Evolutionary conservation across 208 protist species (phyloP).

Genomic region (Novymonas esmeraldas): DNA sequence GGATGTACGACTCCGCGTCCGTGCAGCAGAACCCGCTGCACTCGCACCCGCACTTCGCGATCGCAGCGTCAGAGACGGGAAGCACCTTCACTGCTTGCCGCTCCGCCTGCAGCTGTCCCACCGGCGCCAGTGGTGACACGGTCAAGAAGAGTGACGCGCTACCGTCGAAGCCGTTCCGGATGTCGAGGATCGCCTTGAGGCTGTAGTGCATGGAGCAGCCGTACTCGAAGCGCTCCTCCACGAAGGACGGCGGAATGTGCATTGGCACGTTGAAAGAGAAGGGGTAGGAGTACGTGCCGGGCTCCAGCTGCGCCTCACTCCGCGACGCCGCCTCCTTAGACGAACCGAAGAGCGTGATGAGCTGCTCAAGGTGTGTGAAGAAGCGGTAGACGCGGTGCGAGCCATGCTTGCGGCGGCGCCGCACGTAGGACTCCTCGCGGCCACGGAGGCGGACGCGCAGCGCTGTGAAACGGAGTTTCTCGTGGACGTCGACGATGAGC

Average conservation of each 20-base stretch:
- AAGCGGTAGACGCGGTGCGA: not conserved
- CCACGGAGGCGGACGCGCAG: too few species aligned
- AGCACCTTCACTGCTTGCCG: not conserved
- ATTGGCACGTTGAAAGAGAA: not conserved
- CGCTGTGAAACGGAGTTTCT: too few species aligned
- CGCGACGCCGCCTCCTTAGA: not conserved
- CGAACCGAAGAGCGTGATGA: not conserved
- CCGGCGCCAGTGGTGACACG: not conserved
- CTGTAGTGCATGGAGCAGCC: slow-evolving; percentile 7
- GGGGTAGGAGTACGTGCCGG: slow-evolving; percentile 16
- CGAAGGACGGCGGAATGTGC: slow-evolving; percentile 2
- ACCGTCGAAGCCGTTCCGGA: slow-evolving; percentile 7
- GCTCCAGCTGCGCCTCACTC: slow-evolving; percentile 6
- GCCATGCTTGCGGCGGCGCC: not conserved
- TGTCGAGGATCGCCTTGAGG: slow-evolving; percentile 10
- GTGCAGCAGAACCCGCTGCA: slow-evolving; percentile 4
- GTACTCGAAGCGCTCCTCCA: not conserved
- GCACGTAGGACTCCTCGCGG: slow-evolving; percentile 2
- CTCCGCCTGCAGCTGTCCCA: slow-evolving; percentile 11
- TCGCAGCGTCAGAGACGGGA: slow-evolving; percentile 5
- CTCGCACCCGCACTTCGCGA: slow-evolving; percentile 10
- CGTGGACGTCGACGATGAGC: slow-evolving; percentile 5
- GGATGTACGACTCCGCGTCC: slow-evolving; percentile 14
- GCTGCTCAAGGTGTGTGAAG: slow-evolving; percentile 6
- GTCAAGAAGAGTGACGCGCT: not conserved